A percentile compares a stretch with the other conserved stretches of the same genome.
phyloP scores from a whole-genome alignment of 1,284 basidiomycete species.

The Amylostereum areolatum region DNA sequence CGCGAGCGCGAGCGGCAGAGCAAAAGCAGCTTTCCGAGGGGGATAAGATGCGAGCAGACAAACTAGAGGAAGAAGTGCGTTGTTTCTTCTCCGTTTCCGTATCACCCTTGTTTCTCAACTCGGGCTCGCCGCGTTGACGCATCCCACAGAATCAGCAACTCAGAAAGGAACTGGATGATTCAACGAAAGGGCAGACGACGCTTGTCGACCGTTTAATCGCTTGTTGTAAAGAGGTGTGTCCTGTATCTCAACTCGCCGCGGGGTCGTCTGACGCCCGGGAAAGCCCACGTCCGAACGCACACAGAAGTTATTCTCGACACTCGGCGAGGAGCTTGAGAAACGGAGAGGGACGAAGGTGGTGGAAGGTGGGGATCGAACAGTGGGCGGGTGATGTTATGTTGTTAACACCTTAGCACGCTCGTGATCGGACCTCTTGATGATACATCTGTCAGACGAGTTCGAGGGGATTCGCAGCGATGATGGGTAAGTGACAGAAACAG shows the following conservation, averaged over 20 bases:
- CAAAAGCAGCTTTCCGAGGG: constrained; percentile 74
- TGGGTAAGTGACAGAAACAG: too few relatives aligned
- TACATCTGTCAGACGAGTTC: too few relatives aligned
- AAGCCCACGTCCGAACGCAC: constrained; percentile 77
- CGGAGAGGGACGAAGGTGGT: constrained; percentile 41
- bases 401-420: too few relatives aligned
- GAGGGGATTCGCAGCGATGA: too few relatives aligned
- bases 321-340: constrained; percentile 76
- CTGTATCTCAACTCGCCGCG: not conserved
- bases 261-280: constrained; percentile 13
- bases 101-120: constrained; percentile 7
- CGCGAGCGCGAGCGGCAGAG: constrained; percentile 76
- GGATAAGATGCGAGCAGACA: constrained; percentile 62
- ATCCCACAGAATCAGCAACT: constrained; percentile 50
- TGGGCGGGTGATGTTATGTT: too few relatives aligned
- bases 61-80: constrained; percentile 63
- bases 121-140: not conserved
- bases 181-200: constrained; percentile 66
- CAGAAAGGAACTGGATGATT: constrained; percentile 67
- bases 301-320: constrained; percentile 68
- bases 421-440: too few relatives aligned
- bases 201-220: constrained; percentile 74
- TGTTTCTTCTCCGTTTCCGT: constrained; percentile 14
- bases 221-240: constrained; percentile 75
- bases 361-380: constrained; percentile 20